Conservation (phyloP, 805 yeast genomes). For the Millerozyma acaciae region DNA sequence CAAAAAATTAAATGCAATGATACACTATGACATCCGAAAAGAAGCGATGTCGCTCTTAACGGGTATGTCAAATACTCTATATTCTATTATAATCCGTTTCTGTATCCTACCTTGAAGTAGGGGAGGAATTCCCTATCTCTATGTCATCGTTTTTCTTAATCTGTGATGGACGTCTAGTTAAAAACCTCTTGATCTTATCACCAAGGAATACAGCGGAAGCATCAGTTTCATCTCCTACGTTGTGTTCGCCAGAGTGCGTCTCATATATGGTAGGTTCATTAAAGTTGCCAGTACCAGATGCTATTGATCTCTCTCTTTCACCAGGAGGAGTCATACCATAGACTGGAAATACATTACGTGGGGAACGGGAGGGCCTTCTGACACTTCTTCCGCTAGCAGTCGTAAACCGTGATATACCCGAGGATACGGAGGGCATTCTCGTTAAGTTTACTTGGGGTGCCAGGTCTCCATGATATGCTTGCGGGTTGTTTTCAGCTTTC, state of each 20-base stretch:
- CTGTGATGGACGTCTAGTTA: slow-evolving; percentile 11
- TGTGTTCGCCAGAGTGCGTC: not conserved
- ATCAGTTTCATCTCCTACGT: slow-evolving; percentile 3
- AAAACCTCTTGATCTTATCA: slow-evolving; percentile 13
- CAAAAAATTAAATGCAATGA: too few species aligned
- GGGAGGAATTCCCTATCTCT: not conserved
- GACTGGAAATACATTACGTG: slow-evolving; percentile 77
- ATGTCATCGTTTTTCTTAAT: not conserved
- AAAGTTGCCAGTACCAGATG: slow-evolving; percentile 23
- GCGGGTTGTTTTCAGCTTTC: not conserved
- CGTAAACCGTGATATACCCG: slow-evolving; percentile 8
- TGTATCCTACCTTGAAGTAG: too few species aligned
- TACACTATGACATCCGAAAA: too few species aligned
- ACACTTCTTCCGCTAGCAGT: slow-evolving; percentile 2
- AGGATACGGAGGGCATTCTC: slow-evolving; percentile 9
- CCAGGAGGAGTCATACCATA: slow-evolving; percentile 71
- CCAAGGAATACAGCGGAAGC: slow-evolving; percentile 20
- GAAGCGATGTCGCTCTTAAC: too few species aligned
- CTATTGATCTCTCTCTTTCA: slow-evolving; percentile 54
- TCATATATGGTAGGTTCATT: slow-evolving; percentile 8
- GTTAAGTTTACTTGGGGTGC: slow-evolving; percentile 5
- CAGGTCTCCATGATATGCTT: not conserved
- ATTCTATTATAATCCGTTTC: too few species aligned
- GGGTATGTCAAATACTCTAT: too few species aligned
- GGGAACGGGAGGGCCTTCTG: slow-evolving; percentile 61